Conservation (phyloP, 371 early-diverging fungal genomes). For the Actinomortierella wolfii region DNA sequence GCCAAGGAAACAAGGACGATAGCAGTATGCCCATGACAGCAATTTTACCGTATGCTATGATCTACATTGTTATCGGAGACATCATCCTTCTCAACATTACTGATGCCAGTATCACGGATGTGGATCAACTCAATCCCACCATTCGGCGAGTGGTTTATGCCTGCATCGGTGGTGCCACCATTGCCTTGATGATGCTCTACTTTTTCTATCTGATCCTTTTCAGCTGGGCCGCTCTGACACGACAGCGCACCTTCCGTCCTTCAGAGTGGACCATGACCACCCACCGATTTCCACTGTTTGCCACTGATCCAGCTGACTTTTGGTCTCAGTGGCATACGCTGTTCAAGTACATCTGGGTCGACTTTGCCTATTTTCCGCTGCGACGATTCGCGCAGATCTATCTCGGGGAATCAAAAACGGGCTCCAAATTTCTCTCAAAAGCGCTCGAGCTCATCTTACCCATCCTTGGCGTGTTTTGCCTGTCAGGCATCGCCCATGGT, state of each 20-base stretch:
- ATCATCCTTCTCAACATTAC: constrained; percentile 10
- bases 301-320: no score
- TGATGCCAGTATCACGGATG: constrained; percentile 6
- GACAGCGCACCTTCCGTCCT: no score
- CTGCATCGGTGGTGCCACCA: constrained; percentile 1
- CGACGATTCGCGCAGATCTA: no score
- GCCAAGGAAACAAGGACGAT: no score
- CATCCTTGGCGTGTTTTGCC: constrained; percentile 19
- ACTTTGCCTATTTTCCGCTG: no score
- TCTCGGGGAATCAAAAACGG: no score
- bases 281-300: no score
- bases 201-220: constrained; percentile 10
- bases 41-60: background rate
- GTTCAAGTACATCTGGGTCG: no score
- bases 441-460: constrained; percentile 8
- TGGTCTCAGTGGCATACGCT: no score
- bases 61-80: constrained; percentile 14
- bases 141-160: constrained; percentile 11
- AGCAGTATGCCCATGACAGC: no score
- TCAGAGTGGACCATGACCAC: no score
- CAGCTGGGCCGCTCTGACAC: constrained; percentile 7
- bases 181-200: constrained; percentile 15
- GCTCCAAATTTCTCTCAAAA: no score
- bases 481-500: constrained; percentile 26
- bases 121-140: constrained; percentile 1